Evolutionary conservation across 805 yeast species (phyloP).

Genomic region (Candida nanaspora): DNA sequence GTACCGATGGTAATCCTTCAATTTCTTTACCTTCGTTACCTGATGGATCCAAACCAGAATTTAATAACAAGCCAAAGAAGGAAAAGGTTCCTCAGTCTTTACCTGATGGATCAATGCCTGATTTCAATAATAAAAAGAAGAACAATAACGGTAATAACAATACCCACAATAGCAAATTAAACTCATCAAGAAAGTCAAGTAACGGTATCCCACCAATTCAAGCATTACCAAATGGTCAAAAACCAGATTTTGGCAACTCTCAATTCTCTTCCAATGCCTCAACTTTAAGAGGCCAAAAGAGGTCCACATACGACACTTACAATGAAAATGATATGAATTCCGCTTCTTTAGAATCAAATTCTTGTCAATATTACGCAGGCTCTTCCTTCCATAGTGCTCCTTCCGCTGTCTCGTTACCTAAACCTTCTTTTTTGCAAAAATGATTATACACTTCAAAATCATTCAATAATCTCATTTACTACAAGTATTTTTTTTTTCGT

Average conservation of each 20-base stretch:
- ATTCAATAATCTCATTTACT: too few species aligned
- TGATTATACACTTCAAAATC: neutral
- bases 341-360: neutral
- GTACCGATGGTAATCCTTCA: neutral
- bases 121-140: neutral
- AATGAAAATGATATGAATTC: neutral
- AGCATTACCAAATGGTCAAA: conserved; percentile 14
- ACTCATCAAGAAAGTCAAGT: neutral
- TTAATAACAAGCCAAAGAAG: conserved; percentile 4
- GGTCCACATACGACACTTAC: neutral
- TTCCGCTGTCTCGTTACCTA: conserved; percentile 47
- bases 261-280: neutral
- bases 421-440: conserved; percentile 36
- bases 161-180: too few species aligned
- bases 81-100: neutral
- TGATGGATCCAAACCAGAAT: neutral
- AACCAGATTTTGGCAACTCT: conserved; percentile 11
- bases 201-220: conserved; percentile 7
- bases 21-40: neutral
- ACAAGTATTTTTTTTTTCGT: neutral
- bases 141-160: too few species aligned
- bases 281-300: conserved; percentile 4
- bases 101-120: neutral
- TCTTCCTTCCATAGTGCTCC: conserved; percentile 52
- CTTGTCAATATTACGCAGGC: conserved; percentile 38